Base-by-base conservation (phyloP, 2,329 filamentous ascomycete species). In the Apiospora saccharicola region DNA sequence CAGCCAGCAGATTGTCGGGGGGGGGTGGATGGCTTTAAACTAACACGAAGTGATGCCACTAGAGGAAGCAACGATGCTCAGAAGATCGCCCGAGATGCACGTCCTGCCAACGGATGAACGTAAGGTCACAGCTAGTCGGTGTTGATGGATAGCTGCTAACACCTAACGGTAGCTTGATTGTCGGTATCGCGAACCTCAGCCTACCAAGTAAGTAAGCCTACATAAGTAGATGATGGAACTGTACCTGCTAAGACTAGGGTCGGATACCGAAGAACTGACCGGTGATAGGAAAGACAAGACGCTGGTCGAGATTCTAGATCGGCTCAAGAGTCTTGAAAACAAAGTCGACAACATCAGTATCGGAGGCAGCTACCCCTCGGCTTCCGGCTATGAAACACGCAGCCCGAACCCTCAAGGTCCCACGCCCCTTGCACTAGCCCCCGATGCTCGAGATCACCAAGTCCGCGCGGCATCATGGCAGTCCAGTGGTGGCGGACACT, bases 31-130 rank as follows among this genome's bases (percentile, higher is more conserved):
- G 19, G 10, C 19, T n/a, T n/a, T 41, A 4, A 4, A 37, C 57
- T 64, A n/a, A 41, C 57, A n/a, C 19, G 10, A 41, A n/a, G 57
- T 41, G 8, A 12, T 64, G 4, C 8, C 51, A 30, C 51, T 81
- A 79, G 69, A 88, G 90, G 75, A 92, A 92, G 80, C 89, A 90
- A 75, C 90, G 87, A 82, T 92, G 90, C 80, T 89, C 91, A 78
- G 90, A 92, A 78, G 83, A 86, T 76, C 83, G 89, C 71, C 90
- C 90, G 24, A 90, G 88, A 79, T 92, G 90, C 78, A 83, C 87
- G 71, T 86, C 88, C 22, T 92, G 90, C 79, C 82, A 86, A 73
- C 74, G 76, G 73, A 76, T 76, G 74, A 76, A 76, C 71, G 76
- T 77, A 73, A 74, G 76, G 22, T n/a, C 8, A 22, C 57, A 41